Percentiles rank a stretch among this genome's conserved stretches.
Conservation (phyloP, 2,329 filamentous ascomycete genomes). For the Fusarium sp. region DNA sequence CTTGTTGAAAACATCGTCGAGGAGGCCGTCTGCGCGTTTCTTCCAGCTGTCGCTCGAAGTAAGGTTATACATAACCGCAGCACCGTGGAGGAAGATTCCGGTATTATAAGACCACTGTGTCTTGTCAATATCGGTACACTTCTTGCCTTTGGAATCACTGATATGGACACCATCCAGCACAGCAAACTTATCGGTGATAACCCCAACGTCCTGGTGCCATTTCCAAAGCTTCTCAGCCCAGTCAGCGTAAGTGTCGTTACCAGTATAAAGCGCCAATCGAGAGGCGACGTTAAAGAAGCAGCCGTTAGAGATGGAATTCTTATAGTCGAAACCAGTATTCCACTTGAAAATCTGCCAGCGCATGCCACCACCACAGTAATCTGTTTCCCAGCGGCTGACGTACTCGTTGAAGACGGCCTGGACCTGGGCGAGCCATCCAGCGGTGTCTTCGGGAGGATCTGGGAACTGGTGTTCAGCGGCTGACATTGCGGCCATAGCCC, state of each 20-base stretch:
- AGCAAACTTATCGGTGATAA: slow-evolving; percentile 66
- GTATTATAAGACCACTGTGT: slow-evolving; percentile 78
- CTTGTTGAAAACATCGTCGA: slow-evolving; percentile 59
- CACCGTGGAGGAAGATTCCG: slow-evolving; percentile 72
- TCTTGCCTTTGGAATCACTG: slow-evolving; percentile 55
- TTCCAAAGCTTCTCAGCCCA: slow-evolving; percentile 79
- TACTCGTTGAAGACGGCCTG: slow-evolving; percentile 87
- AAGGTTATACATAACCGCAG: slow-evolving; percentile 71
- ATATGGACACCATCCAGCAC: slow-evolving; percentile 64
- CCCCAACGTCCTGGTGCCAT: slow-evolving; percentile 66
- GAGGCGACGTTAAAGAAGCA: slow-evolving; percentile 77
- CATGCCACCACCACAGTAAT: slow-evolving; percentile 76
- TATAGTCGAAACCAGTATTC: slow-evolving; percentile 77
- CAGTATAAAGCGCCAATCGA: slow-evolving; percentile 80
- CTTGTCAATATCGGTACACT: slow-evolving; percentile 64
- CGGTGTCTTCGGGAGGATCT: slow-evolving; percentile 69
- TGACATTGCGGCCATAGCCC: slow-evolving; percentile 84
- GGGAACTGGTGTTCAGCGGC: slow-evolving; percentile 83
- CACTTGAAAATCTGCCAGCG: slow-evolving; percentile 88
- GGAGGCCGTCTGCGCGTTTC: slow-evolving; percentile 67
- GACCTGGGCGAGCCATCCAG: slow-evolving; percentile 80
- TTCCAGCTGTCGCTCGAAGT: slow-evolving; percentile 66
- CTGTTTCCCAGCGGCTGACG: slow-evolving; percentile 74
- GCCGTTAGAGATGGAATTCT: slow-evolving; percentile 76
- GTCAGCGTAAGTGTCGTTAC: slow-evolving; percentile 80